A percentile compares a stretch with the other conserved stretches of the same genome.
Evolutionary conservation across 306 rosid species (phyloP).

Genomic region (Carpinus fangiana): DNA sequence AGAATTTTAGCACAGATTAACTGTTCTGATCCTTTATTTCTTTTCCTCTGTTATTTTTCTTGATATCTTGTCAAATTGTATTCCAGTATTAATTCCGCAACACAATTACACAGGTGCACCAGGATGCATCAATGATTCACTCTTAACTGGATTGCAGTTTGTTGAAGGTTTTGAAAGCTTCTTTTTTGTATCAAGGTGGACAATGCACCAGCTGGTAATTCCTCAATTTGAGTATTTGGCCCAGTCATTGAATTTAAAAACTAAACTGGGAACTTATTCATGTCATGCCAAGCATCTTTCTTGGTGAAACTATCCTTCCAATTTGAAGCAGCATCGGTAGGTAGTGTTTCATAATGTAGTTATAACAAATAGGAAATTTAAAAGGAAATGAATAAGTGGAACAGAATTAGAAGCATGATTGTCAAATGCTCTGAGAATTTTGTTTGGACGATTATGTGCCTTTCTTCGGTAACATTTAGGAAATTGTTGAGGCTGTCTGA

Average conservation of each 20-base stretch:
- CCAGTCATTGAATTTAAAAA: conserved; percentile 20
- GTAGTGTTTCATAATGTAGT: neutral
- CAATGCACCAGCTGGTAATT: conserved; percentile 94
- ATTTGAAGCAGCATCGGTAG: neutral
- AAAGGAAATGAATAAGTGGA: neutral
- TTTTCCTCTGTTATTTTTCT: neutral
- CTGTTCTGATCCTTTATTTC: conserved; percentile 6
- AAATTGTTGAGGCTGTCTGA: neutral
- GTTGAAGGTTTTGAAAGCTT: conserved; percentile 81
- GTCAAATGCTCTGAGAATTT: neutral
- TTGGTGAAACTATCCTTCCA: conserved; percentile 13
- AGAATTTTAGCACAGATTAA: neutral
- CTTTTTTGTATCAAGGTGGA: conserved; percentile 91
- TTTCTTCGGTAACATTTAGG: conserved; percentile 2
- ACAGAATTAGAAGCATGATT: conserved; percentile 14
- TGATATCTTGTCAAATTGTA: conserved; percentile 22
- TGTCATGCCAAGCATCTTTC: conserved; percentile 16
- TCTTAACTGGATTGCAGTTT: conserved; percentile 88
- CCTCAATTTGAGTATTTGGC: conserved; percentile 28
- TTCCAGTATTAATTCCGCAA: conserved; percentile 32
- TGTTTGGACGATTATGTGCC: neutral
- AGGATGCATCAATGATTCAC: conserved; percentile 82
- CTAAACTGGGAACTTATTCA: conserved; percentile 1
- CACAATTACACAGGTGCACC: conserved; percentile 81
- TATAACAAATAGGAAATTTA: neutral